Conservation (phyloP, 2,329 filamentous ascomycete genomes). For the Amauroascus niger region DNA sequence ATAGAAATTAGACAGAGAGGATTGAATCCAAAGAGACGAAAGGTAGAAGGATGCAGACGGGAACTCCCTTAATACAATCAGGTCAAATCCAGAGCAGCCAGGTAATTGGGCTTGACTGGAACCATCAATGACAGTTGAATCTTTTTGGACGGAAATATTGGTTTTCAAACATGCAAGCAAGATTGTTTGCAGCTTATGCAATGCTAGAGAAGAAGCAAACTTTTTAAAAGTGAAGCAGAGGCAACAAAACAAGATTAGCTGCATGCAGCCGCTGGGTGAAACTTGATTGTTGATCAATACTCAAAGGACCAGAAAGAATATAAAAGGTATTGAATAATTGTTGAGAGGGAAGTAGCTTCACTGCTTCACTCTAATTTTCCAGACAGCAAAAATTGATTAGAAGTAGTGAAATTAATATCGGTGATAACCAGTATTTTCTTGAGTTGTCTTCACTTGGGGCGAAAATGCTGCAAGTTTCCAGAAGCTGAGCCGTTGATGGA, state of each 20-base stretch:
- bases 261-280: not conserved
- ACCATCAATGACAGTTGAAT: not conserved
- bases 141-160: not conserved
- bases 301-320: not conserved
- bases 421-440: not conserved
- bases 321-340: too few species aligned
- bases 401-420: not conserved
- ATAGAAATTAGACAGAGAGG: too few species aligned
- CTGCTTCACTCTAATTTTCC: not conserved
- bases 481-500: not conserved
- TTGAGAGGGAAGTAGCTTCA: not conserved
- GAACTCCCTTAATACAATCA: not conserved
- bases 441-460: not conserved
- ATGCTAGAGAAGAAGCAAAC: conserved; percentile 1
- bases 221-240: not conserved
- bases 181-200: conserved; percentile 6
- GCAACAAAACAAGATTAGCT: not conserved
- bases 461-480: not conserved
- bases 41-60: not conserved
- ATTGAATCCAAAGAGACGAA: too few species aligned
- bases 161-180: not conserved
- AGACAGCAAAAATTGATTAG: too few species aligned
- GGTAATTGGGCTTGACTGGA: not conserved
- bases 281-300: too few species aligned
- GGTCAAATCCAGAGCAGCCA: not conserved